These are phyloP conservation scores for Scalesia atractyloides DNA, from an alignment of 129 eudicot genomes.

Conservation along the genomic window DNA sequence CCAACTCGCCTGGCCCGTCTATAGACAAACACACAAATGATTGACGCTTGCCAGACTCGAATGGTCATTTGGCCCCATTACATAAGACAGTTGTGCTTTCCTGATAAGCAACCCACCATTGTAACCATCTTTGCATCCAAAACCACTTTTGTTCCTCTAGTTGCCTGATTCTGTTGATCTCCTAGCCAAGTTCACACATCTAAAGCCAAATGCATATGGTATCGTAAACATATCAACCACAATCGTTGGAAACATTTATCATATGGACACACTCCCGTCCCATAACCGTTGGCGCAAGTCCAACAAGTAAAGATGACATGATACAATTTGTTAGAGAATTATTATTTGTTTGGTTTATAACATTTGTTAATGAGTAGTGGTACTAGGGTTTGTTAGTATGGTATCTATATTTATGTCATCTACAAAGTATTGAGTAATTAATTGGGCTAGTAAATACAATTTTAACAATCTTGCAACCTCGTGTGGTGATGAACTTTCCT, in stretches of 20 bases:
- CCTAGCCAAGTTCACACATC: background rate
- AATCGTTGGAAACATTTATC: background rate
- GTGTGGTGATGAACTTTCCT: too few relatives aligned
- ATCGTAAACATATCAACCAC: background rate
- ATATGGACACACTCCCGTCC: background rate
- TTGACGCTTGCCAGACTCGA: slow-evolving; percentile 9
- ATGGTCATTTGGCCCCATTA: slow-evolving; percentile 9
- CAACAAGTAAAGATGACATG: background rate
- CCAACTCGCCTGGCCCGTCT: background rate
- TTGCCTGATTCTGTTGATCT: slow-evolving; percentile 1
- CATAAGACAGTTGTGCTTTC: slow-evolving; percentile 19
- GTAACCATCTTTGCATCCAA: slow-evolving; percentile 7
- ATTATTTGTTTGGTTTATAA: too few relatives aligned
- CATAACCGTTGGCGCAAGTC: background rate
- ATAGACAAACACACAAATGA: background rate
- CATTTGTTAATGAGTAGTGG: too few relatives aligned
- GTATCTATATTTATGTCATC: too few relatives aligned
- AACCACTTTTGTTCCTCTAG: slow-evolving; percentile 16
- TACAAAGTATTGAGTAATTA: too few relatives aligned
- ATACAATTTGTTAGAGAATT: background rate
- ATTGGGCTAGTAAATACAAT: too few relatives aligned
- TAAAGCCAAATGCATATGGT: background rate
- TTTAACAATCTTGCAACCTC: too few relatives aligned
- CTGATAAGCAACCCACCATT: slow-evolving; percentile 10
- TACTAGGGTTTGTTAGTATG: too few relatives aligned